Evolutionary conservation across 1,284 basidiomycete species (phyloP), one percentile per base, ranked within the genome.

Genomic region (Ceraceosorus guamensis): DNA sequence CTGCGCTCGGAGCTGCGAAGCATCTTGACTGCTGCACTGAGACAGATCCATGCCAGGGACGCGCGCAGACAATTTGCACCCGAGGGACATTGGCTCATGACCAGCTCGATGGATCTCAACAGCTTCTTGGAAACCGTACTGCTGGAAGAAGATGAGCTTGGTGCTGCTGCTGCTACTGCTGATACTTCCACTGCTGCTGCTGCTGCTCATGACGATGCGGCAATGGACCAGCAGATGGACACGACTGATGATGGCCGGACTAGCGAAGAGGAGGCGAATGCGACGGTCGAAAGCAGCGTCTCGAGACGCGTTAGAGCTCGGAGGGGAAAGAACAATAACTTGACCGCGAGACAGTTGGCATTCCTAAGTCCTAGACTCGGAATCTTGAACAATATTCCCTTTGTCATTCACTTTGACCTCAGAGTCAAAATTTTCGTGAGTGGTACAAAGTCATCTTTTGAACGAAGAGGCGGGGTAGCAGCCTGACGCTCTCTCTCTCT

Each of bases 331-430:
- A 61, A 59, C 14, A 39, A 59, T 10, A 58, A 56, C 24, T 52
- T 73, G 5, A 61, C 67, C 8, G 82, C 83, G 24, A 87, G 87
- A 66, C 85, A 87, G 6, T 76, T 88, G 46, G 84, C 87, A 0
- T 82, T 85, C 56, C 70, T 87, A 48, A 87, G 88, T 5, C 93
- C 92, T 0, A 85, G 91, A 3, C 82, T 97, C 1, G 89, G 89
- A 3, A 82, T 97, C 32, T 83, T 98, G 52, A 91, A 96, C 79
- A 92, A 96, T 76, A 88, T 97, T 52, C 95, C 93, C 0, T 97
- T 98, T 79, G 85, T 91, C 11, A 88, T 98, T 57, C 93, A 92
- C 0, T 98, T 98, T 77, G 86, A 88, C 58, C 84, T 86, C 0
- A 85, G 93, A 18, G 88, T 97, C 6, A 82, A 85, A 46, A 91